Evolutionary conservation across 1,284 basidiomycete species (phyloP).

Genomic region (Inonotus obliquus): DNA sequence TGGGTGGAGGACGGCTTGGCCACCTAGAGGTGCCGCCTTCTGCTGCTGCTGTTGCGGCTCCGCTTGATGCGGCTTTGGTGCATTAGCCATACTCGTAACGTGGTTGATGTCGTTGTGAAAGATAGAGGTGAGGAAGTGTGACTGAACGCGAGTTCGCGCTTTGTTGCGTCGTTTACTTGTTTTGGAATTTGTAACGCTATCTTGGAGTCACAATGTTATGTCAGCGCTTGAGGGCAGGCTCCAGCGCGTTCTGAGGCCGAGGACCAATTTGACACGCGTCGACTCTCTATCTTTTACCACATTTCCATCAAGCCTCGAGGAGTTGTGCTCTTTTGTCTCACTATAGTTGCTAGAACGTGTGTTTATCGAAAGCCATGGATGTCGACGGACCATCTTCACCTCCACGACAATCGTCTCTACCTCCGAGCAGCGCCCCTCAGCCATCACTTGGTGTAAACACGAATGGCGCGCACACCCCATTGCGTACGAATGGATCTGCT

Average conservation of each 20-base stretch:
- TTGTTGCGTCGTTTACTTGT: not conserved
- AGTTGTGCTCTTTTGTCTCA: not conserved
- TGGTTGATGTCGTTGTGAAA: not conserved
- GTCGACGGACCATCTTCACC: conserved; percentile 40
- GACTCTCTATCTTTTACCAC: not conserved
- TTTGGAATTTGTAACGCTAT: not conserved
- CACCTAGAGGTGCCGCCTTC: not conserved
- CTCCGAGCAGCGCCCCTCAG: conserved; percentile 64
- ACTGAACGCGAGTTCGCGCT: not conserved
- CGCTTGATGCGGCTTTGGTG: not conserved
- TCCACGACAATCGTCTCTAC: conserved; percentile 44
- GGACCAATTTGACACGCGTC: not conserved
- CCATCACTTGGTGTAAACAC: conserved; percentile 36
- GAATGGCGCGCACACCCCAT: conserved; percentile 35
- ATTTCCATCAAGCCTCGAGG: not conserved
- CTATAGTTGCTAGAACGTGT: not conserved
- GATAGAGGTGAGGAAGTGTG: not conserved
- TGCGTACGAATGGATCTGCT: conserved; percentile 27
- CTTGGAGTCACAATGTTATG: not conserved
- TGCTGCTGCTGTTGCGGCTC: conserved; percentile 4
- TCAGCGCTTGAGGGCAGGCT: conserved; percentile 4
- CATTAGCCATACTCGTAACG: too few relatives aligned
- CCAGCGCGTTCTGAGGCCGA: not conserved
- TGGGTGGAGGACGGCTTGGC: conserved; percentile 8
- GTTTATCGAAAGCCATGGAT: conserved; percentile 31